These are phyloP conservation scores for Lichtheimia ramosa DNA, from an alignment of 371 early-diverging fungal species.

Conservation along the genomic window DNA sequence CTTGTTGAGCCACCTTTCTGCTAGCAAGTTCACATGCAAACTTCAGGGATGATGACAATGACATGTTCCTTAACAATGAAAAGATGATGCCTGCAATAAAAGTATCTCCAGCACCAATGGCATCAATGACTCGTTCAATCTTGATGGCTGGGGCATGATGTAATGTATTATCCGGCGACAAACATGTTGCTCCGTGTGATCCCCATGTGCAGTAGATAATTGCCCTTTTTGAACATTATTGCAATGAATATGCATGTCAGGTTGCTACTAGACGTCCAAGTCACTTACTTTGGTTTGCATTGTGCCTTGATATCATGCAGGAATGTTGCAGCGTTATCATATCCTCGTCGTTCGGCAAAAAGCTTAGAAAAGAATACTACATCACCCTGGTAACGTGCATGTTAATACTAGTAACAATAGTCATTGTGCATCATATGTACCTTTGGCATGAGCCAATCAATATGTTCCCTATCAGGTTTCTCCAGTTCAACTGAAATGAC, in stretches of 20 bases:
- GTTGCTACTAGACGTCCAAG: not conserved
- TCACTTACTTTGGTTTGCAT: constrained; percentile 50
- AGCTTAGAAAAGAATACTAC: constrained; percentile 68
- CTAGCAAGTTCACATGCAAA: constrained; percentile 61
- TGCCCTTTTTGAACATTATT: constrained; percentile 31
- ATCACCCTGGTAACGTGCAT: constrained; percentile 42
- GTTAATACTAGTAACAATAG: not conserved
- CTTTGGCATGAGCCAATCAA: constrained; percentile 50
- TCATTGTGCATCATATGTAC: constrained; percentile 12
- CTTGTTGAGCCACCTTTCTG: constrained; percentile 61
- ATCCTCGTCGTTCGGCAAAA: constrained; percentile 64
- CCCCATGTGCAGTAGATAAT: constrained; percentile 64
- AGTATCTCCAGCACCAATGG: constrained; percentile 73
- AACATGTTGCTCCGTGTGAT: constrained; percentile 50
- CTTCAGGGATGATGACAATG: constrained; percentile 22
- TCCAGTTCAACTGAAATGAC: constrained; percentile 70
- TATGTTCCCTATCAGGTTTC: constrained; percentile 60
- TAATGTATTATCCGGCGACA: constrained; percentile 38
- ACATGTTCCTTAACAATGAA: constrained; percentile 13
- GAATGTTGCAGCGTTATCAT: constrained; percentile 41
- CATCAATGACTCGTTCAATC: constrained; percentile 48
- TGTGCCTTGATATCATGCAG: constrained; percentile 34
- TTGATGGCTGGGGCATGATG: constrained; percentile 41
- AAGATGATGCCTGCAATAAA: constrained; percentile 67
- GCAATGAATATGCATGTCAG: not conserved